Evolutionary conservation across 2,329 filamentous ascomycete species (phyloP).

Genomic region (Alternaria triticina): DNA sequence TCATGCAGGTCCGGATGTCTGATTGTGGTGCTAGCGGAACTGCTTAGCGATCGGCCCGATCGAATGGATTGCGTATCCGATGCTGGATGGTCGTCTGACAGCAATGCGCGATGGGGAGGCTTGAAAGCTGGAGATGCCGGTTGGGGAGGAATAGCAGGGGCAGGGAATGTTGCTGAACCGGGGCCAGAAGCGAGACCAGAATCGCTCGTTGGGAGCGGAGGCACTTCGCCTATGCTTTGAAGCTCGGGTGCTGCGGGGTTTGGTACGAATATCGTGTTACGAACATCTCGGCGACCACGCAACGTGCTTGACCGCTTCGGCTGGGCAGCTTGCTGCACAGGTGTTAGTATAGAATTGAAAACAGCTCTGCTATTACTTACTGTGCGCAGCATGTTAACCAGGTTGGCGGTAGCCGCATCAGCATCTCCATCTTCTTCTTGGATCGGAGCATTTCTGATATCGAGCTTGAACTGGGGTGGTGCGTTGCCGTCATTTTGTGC

Average conservation of each 20-base stretch:
- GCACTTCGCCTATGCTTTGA: slow-evolving; percentile 45
- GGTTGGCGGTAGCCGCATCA: slow-evolving; percentile 74
- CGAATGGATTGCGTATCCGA: slow-evolving; percentile 93
- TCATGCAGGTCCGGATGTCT: slow-evolving; percentile 83
- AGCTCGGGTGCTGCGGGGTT: slow-evolving; percentile 47
- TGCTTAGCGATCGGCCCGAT: slow-evolving; percentile 80
- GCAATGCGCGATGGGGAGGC: slow-evolving; percentile 38
- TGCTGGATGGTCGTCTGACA: slow-evolving; percentile 62
- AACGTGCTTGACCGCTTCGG: slow-evolving; percentile 69
- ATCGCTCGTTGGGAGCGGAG: slow-evolving; percentile 34
- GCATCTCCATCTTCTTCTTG: slow-evolving; percentile 77
- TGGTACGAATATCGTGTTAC: slow-evolving; percentile 87
- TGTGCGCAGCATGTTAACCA: slow-evolving; percentile 73
- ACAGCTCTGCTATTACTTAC: slow-evolving; percentile 44
- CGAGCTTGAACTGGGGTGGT: slow-evolving; percentile 72
- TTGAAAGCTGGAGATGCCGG: slow-evolving; percentile 47
- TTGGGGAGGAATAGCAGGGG: slow-evolving; percentile 36
- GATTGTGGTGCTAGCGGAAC: slow-evolving; percentile 64
- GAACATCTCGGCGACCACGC: slow-evolving; percentile 85
- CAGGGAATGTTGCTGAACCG: slow-evolving; percentile 24
- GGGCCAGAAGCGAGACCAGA: slow-evolving; percentile 17
- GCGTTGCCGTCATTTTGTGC: slow-evolving; percentile 33
- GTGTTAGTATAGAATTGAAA: slow-evolving; percentile 20
- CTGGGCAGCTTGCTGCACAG: slow-evolving; percentile 63
- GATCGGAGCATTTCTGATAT: slow-evolving; percentile 79